Evolutionary conservation across 768 basidiomycete genomes (phyloP), one percentile per base, ranked within the genome.

Genomic region (Xerocomellus chrysenteron): DNA sequence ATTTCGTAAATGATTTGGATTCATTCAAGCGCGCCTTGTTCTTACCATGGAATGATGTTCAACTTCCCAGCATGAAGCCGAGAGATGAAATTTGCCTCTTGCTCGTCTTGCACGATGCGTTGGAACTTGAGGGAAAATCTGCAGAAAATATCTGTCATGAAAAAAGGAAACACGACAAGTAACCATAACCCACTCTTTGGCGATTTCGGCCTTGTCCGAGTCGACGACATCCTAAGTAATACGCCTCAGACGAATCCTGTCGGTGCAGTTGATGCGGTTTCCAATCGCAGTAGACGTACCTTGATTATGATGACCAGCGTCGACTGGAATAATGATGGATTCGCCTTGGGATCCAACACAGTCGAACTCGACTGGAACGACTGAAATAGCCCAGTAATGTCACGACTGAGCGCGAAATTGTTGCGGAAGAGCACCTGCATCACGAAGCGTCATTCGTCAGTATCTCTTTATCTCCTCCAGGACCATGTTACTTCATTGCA

Each of bases 231-330:
- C 85, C 84, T 86, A 53, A 17, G n/a, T 50, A 16, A 21, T 0
- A 14, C 5, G 24, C 36, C 8, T 67, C 4, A 56, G 16, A 50
- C 1, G 0, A 21, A 41, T 17, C 1, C 12, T 14, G 3, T 39
- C 2, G 13, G 40, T 4, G 0, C 6, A 26, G 4, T 2, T 4
- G 9, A 35, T 1, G 26, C 10, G 8, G n/a, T 5, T 10, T 0
- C 32, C 19, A 42, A 43, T 26, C n/a, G 1, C 1, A 2, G 5
- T 0, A 32, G 2, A 50, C 44, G 2, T 21, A 78, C 84, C 76
- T 86, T 87, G 68, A 86, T 85, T 41, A 86, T 84, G 58, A 86
- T 84, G 8, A 77, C 78, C 14, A 87, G 68, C 0, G 77, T 82
- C 0, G 83, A 85, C 59, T 78, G 80, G 68, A 86, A 86, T 7